Percentiles rank a stretch among this genome's conserved stretches.
These are phyloP conservation scores for Raphanus raphanistrum DNA, from an alignment of 345 rosid genomes.

Conservation along the genomic window DNA sequence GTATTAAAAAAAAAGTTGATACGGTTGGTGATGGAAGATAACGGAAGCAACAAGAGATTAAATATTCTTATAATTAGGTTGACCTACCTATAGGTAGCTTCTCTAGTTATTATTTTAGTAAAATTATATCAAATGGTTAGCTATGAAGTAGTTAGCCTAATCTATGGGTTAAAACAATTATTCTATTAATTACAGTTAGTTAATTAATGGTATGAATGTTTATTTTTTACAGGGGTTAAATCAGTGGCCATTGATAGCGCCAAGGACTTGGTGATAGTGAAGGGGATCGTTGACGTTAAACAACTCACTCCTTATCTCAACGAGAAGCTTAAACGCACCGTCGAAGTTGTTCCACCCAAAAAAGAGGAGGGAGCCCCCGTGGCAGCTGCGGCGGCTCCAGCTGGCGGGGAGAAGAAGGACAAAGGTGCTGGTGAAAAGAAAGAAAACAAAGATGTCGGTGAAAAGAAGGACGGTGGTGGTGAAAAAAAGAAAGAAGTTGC, in stretches of 20 bases:
- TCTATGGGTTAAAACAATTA: background rate
- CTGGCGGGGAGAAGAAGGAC: constrained; percentile 43
- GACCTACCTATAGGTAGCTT: constrained; percentile 25
- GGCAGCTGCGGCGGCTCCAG: constrained; percentile 1
- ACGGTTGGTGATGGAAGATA: constrained; percentile 28
- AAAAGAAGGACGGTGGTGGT: constrained; percentile 35
- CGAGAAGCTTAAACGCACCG: constrained; percentile 58
- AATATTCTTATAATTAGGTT: constrained; percentile 26
- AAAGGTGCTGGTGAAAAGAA: constrained; percentile 44
- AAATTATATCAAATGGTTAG: constrained; percentile 13
- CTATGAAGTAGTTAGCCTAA: constrained; percentile 32
- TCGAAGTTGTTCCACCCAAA: constrained; percentile 65
- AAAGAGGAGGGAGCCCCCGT: constrained; percentile 32
- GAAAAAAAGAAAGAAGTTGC: constrained; percentile 39
- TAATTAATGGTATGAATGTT: background rate
- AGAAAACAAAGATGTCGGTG: constrained; percentile 28
- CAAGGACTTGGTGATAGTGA: constrained; percentile 73
- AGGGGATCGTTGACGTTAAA: constrained; percentile 68
- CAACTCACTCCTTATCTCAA: constrained; percentile 52
- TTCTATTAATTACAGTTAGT: background rate
- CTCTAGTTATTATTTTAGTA: constrained; percentile 13
- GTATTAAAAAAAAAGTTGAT: constrained; percentile 7
- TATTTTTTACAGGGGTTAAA: constrained; percentile 55
- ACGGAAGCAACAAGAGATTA: constrained; percentile 16
- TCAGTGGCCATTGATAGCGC: constrained; percentile 53